Conservation (phyloP, 164 flowering plant species). For the Liquidambar formosana region DNA sequence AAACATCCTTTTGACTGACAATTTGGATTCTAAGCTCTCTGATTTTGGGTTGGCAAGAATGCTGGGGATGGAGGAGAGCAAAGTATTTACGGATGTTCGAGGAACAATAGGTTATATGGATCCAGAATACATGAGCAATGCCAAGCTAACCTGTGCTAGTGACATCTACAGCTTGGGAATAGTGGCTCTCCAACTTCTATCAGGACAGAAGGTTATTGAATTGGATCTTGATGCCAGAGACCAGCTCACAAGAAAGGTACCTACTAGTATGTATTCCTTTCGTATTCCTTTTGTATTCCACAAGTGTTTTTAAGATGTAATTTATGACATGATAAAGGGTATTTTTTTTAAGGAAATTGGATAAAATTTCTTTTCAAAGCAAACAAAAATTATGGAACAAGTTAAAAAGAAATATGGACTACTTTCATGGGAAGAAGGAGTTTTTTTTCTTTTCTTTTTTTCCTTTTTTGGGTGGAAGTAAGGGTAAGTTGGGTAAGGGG, state of each 20-base stretch:
- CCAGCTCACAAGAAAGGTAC: constrained; percentile 60
- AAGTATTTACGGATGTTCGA: constrained; percentile 73
- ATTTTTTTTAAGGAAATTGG: too few relatives aligned
- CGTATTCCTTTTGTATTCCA: too few relatives aligned
- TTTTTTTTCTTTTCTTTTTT: too few relatives aligned
- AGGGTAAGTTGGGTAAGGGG: too few relatives aligned
- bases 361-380: too few relatives aligned
- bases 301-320: too few relatives aligned
- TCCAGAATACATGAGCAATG: constrained; percentile 78
- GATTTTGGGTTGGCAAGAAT: constrained; percentile 83
- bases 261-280: too few relatives aligned
- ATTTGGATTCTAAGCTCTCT: constrained; percentile 66
- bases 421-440: too few relatives aligned
- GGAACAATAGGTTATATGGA: constrained; percentile 88
- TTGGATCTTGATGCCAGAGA: constrained; percentile 68
- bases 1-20: constrained; percentile 63
- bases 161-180: constrained; percentile 76
- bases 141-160: constrained; percentile 72
- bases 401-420: too few relatives aligned
- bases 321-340: too few relatives aligned
- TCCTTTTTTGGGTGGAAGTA: too few relatives aligned
- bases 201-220: constrained; percentile 69
- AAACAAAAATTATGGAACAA: too few relatives aligned
- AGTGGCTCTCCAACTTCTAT: constrained; percentile 60
- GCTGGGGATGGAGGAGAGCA: constrained; percentile 71